Evolutionary conservation across 768 basidiomycete species (phyloP).

Genomic region (Termitomyces sp.): DNA sequence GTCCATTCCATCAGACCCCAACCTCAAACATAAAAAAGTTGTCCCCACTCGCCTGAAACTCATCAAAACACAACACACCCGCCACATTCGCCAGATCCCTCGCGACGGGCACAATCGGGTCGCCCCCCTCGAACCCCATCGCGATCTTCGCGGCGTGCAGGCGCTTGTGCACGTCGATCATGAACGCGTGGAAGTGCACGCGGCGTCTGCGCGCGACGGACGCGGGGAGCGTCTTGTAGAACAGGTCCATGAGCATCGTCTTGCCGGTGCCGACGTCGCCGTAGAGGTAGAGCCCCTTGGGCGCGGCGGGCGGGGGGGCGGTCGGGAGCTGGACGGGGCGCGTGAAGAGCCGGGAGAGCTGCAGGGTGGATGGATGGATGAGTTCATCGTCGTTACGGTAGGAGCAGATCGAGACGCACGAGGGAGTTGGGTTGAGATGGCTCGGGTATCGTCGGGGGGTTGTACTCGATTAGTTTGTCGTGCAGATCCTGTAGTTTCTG

Average conservation of each 20-base stretch:
- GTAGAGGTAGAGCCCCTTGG: slow-evolving; percentile 91
- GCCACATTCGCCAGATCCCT: slow-evolving; percentile 83
- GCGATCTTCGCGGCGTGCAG: slow-evolving; percentile 77
- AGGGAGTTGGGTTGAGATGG: slow-evolving; percentile 34
- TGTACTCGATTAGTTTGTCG: slow-evolving; percentile 63
- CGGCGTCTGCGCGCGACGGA: slow-evolving; percentile 71
- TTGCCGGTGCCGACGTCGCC: slow-evolving; percentile 98
- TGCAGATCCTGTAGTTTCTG: slow-evolving; percentile 79
- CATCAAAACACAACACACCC: slow-evolving; percentile 90
- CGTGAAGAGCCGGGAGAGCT: slow-evolving; percentile 48
- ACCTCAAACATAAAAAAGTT: no score
- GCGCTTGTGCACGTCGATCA: slow-evolving; percentile 97
- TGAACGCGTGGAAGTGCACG: slow-evolving; percentile 98
- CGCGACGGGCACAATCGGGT: slow-evolving; percentile 86
- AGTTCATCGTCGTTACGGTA: slow-evolving; percentile 22
- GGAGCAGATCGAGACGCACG: slow-evolving; percentile 22
- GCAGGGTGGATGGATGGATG: not conserved
- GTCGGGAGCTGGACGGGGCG: slow-evolving; percentile 32
- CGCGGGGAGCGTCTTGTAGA: slow-evolving; percentile 78
- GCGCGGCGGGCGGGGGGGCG: slow-evolving; percentile 49
- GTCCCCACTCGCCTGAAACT: slow-evolving; percentile 76
- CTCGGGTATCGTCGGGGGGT: slow-evolving; percentile 61
- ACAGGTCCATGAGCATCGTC: slow-evolving; percentile 99
- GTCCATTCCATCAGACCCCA: not conserved
- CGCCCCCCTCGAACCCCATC: slow-evolving; percentile 66